A percentile compares a stretch with the other conserved stretches of the same genome.
These are phyloP conservation scores for Sporobolomyces phaffii DNA, from an alignment of 768 basidiomycete species.

Conservation along the genomic window DNA sequence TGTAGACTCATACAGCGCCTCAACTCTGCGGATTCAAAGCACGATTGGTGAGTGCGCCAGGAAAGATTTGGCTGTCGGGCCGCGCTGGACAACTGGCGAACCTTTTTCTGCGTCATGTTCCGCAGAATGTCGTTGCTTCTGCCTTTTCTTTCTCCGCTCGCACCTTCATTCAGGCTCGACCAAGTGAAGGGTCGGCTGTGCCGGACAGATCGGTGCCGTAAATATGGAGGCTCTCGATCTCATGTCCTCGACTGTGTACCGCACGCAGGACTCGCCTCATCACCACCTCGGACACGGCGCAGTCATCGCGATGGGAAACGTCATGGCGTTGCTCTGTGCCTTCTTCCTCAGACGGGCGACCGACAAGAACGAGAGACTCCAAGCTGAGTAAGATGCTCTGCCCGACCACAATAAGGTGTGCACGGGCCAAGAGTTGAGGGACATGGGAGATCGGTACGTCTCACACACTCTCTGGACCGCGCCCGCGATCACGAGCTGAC, in stretches of 20 bases:
- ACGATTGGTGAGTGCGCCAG: background rate
- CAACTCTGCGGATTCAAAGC: background rate
- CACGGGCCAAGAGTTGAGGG: conserved; percentile 39
- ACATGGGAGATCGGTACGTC: conserved; percentile 38
- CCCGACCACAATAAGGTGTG: conserved; percentile 31
- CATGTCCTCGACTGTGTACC: conserved; percentile 38
- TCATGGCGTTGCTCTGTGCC: conserved; percentile 28
- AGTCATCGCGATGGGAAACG: conserved; percentile 36
- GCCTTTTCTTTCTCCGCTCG: background rate
- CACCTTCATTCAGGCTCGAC: conserved; percentile 37
- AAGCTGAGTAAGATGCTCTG: conserved; percentile 20
- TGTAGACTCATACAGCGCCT: background rate
- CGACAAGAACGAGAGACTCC: conserved; percentile 19
- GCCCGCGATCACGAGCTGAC: too few relatives aligned
- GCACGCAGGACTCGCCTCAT: conserved; percentile 22
- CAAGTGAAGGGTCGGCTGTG: conserved; percentile 36
- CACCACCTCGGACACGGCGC: conserved; percentile 38
- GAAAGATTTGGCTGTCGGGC: background rate
- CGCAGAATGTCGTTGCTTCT: too few relatives aligned
- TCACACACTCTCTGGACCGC: too few relatives aligned
- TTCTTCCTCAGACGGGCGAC: conserved; percentile 32
- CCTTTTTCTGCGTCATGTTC: too few relatives aligned
- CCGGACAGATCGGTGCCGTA: conserved; percentile 38
- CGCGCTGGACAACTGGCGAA: background rate
- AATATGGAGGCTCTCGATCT: conserved; percentile 34